A percentile compares a stretch with the other conserved stretches of the same genome.
Conservation (phyloP, 2,329 filamentous ascomycete genomes). For the Paradendryphiella salina region DNA sequence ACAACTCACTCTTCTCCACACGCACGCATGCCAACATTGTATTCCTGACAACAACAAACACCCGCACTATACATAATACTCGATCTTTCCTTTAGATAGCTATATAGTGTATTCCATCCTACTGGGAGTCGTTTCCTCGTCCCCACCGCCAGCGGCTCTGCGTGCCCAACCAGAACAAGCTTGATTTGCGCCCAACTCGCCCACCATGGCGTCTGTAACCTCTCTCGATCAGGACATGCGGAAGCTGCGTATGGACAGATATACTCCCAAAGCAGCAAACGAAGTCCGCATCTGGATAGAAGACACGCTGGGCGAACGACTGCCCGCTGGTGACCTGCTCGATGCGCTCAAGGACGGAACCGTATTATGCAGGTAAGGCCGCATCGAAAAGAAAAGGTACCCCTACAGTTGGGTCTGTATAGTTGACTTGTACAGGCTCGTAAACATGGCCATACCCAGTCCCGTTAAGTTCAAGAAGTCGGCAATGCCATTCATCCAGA, state of each 20-base stretch:
- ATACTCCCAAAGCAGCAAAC: slow-evolving; percentile 86
- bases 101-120: background rate
- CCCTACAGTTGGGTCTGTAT: background rate
- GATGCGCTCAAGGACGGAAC: slow-evolving; percentile 88
- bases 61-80: background rate
- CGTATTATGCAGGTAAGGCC: slow-evolving; percentile 80
- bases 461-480: slow-evolving; percentile 90
- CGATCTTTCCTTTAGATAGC: background rate
- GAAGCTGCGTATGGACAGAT: slow-evolving; percentile 87
- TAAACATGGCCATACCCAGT: slow-evolving; percentile 76
- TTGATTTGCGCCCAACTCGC: slow-evolving; percentile 19
- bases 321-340: slow-evolving; percentile 76
- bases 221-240: slow-evolving; percentile 95
- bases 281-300: slow-evolving; percentile 89
- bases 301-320: slow-evolving; percentile 70
- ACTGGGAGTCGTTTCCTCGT: background rate
- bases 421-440: slow-evolving; percentile 61
- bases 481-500: slow-evolving; percentile 96
- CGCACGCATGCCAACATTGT: slow-evolving; percentile 9
- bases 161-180: slow-evolving; percentile 14
- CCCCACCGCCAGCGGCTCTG: slow-evolving; percentile 1
- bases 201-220: slow-evolving; percentile 83
- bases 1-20: slow-evolving; percentile 6
- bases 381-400: background rate
- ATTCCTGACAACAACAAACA: slow-evolving; percentile 2